Evolutionary conservation across 169 alveolate species (phyloP), one percentile per base, ranked within the genome.

Genomic region (Toxoplasma gondii): DNA sequence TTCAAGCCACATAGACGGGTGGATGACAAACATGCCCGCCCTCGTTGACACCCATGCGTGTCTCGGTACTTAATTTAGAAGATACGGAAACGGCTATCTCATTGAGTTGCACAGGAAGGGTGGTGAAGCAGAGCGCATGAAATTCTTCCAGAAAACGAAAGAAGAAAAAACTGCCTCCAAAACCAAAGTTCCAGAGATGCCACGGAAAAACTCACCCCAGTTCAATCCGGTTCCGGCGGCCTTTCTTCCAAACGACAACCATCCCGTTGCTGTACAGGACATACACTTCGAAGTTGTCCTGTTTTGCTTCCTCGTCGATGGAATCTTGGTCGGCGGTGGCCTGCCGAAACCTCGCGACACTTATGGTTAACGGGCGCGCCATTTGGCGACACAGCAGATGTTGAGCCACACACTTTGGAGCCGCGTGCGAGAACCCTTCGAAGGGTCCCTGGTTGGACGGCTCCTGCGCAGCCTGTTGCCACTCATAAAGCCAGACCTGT

Each of bases 261-360:
- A 82, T 36, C 36, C 90, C 90, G 41, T 82, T 43, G 90, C 90
- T 82, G 64, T 82, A 82, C 12, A 82, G 90, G 90, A 82, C 90
- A 49, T 38, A 82, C 58, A 41, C 90, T 39, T 82, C 90, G 90
- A 82, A 82, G n/a, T 41, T 10, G 19, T 44, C n/a, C 36, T 44
- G n/a, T 2, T 39, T 38, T 7, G n/a, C 39, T 22, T 43, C 90
- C 1, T 39, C 64, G 36, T 82, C 90, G 9, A 31, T 49, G 12
- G 58, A 12, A 7, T 36, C 43, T 36, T 0, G 45, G n/a, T 19
- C 84, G 39, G 49, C 84, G 12, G 19, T 29, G 36, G 9, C 27
- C 43, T 27, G 49, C 27, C 84, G 84, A 74, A 34, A 4, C 2
- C 43, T 10, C 39, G 67, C 90, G 7, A 82, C 24, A 36, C 90